A percentile compares a stretch with the other conserved stretches of the same genome.
Conservation (phyloP, 2,329 filamentous ascomycete genomes). For the Chrysoporthe austroafricana region DNA sequence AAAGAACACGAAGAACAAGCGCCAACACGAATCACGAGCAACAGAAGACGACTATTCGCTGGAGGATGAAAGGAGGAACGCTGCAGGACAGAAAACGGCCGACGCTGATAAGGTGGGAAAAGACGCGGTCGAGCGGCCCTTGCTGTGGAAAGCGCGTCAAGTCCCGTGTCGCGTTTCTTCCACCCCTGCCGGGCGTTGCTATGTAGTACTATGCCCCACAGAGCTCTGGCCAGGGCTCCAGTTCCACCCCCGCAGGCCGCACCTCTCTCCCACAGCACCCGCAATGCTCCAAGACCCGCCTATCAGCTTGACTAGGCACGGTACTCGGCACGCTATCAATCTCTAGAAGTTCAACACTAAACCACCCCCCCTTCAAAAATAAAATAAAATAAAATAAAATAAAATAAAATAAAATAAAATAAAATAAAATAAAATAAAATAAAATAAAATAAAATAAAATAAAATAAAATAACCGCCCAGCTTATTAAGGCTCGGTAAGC, state of each 20-base stretch:
- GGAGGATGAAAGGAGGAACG: not conserved
- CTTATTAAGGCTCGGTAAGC: no score
- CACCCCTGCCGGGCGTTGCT: not conserved
- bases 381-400: no score
- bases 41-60: not conserved
- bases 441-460: no score
- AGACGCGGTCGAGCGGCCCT: slow-evolving; percentile 4
- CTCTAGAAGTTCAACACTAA: not conserved
- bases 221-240: not conserved
- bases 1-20: not conserved
- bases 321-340: no score
- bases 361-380: no score
- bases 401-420: no score
- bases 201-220: not conserved
- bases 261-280: not conserved
- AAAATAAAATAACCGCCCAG: no score
- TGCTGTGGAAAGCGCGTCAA: not conserved
- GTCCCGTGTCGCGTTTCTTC: not conserved
- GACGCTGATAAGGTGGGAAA: not conserved
- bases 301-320: no score
- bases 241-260: not conserved
- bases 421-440: no score
- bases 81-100: not conserved
- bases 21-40: slow-evolving; percentile 2
- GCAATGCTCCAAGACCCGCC: not conserved